A percentile compares a stretch with the other conserved stretches of the same genome.
Conservation (phyloP, 2,329 filamentous ascomycete genomes). For the Pestalotiopsis sp. region DNA sequence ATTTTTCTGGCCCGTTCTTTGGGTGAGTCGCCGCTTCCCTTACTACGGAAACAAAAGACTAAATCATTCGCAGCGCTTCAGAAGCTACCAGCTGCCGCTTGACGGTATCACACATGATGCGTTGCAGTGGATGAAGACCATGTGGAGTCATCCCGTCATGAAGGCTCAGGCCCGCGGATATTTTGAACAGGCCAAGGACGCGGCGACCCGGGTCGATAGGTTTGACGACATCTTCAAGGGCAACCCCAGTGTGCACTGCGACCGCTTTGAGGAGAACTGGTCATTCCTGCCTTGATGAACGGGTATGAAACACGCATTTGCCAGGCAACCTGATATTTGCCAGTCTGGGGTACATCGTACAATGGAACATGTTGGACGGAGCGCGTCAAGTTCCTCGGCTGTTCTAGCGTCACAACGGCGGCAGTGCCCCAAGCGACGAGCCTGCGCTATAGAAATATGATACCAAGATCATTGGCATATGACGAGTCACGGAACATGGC, state of each 20-base stretch:
- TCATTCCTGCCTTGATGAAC: background rate
- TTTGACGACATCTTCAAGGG: constrained; percentile 27
- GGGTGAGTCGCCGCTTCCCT: constrained; percentile 21
- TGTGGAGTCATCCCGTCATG: constrained; percentile 29
- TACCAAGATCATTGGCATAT: background rate
- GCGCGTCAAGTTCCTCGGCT: background rate
- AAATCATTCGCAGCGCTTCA: constrained; percentile 21
- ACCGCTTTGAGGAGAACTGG: constrained; percentile 25
- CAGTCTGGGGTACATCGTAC: no score
- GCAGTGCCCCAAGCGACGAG: background rate
- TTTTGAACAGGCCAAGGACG: constrained; percentile 24
- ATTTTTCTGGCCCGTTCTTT: constrained; percentile 31
- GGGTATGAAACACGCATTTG: background rate
- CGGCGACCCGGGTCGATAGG: constrained; percentile 18
- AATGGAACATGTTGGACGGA: no score
- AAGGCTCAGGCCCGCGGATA: constrained; percentile 22
- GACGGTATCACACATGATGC: constrained; percentile 22
- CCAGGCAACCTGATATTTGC: no score
- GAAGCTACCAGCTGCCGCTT: constrained; percentile 28
- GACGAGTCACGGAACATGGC: background rate
- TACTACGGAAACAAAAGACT: background rate
- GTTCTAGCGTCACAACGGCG: background rate
- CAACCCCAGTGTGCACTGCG: constrained; percentile 19
- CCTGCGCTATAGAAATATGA: background rate
- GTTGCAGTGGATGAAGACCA: constrained; percentile 27